Percentiles rank a stretch among this genome's conserved stretches.
Conservation (phyloP, 495 filamentous ascomycete genomes). For the Penicillium egyptiacum region DNA sequence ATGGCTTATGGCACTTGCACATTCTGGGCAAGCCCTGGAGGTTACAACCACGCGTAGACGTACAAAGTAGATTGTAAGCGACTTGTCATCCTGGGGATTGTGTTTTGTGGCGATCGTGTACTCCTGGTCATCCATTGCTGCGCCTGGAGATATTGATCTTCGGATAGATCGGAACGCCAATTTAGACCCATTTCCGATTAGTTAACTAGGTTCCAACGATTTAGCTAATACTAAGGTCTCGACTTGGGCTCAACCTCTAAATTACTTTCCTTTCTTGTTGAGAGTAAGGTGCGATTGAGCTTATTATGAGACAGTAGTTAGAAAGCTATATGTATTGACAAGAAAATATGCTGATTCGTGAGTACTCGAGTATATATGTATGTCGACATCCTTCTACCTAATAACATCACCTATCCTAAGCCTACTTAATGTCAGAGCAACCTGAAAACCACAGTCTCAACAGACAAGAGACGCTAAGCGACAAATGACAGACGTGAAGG, state of each 20-base stretch:
- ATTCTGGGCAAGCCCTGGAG: neutral
- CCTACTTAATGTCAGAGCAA: no score
- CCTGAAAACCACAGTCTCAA: neutral
- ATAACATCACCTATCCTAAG: no score
- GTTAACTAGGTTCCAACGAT: neutral
- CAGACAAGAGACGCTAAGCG: neutral
- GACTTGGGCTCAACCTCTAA: neutral
- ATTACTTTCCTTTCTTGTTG: neutral
- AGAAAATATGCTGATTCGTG: neutral
- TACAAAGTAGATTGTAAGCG: neutral
- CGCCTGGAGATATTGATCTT: neutral
- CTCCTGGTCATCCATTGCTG: neutral
- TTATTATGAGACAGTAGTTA: neutral
- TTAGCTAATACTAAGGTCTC: neutral
- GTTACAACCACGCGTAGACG: neutral
- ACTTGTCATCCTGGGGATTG: neutral
- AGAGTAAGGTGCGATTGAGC: neutral
- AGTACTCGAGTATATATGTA: neutral
- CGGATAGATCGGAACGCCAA: neutral
- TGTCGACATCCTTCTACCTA: neutral
- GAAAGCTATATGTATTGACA: neutral
- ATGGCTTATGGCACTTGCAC: neutral
- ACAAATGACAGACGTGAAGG: neutral
- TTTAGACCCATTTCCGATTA: neutral
- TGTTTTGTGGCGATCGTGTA: neutral